Conservation (phyloP, 108 stramenopile genomes). For the Cyclostephanos tholiformis region DNA sequence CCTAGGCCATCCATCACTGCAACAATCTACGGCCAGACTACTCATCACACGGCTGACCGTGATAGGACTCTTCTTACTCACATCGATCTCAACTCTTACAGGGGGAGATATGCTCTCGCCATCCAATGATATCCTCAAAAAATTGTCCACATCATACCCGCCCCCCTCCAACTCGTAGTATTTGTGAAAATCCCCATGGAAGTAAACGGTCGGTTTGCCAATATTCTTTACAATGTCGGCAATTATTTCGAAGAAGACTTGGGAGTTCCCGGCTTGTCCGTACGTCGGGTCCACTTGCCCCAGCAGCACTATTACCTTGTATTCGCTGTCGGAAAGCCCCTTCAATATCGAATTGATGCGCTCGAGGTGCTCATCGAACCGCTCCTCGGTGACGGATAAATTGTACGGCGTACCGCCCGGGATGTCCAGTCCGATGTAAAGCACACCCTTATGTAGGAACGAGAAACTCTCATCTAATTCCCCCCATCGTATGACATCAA, state of each 20-base stretch:
- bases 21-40: conserved; percentile 43
- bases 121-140: conserved; percentile 45
- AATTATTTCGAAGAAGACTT: conserved; percentile 47
- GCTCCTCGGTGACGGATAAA: conserved; percentile 38
- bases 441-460: conserved; percentile 56
- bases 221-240: conserved; percentile 26
- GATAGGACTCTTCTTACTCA: conserved; percentile 32
- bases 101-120: conserved; percentile 31
- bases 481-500: conserved; percentile 44
- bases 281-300: conserved; percentile 54
- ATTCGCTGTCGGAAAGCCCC: conserved; percentile 24
- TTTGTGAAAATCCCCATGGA: conserved; percentile 60
- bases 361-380: conserved; percentile 5
- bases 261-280: background rate
- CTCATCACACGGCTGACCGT: conserved; percentile 28
- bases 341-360: conserved; percentile 5
- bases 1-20: conserved; percentile 40
- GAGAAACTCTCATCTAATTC: conserved; percentile 60
- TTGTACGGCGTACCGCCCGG: conserved; percentile 49
- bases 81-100: conserved; percentile 3
- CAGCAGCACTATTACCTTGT: conserved; percentile 55
- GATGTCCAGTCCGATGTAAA: conserved; percentile 73
- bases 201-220: conserved; percentile 59
- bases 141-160: conserved; percentile 35
- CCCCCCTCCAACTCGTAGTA: conserved; percentile 42